phyloP scores from a whole-genome alignment of 129 eudicot genomes.

The Pittosporum tobira region DNA sequence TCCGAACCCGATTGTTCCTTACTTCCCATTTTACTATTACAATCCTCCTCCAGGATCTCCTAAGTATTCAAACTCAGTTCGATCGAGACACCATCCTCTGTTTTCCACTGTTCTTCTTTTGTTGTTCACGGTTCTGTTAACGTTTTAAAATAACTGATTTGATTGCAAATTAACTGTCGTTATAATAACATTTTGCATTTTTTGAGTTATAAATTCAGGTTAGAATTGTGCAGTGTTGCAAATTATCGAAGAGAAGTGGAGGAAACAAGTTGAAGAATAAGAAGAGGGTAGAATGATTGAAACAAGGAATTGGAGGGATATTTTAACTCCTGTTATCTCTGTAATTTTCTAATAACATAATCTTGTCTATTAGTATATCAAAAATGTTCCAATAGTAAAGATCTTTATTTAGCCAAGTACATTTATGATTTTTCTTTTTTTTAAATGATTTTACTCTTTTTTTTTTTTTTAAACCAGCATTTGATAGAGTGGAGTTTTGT shows the following conservation, averaged over 20 bases:
- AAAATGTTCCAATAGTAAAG: no score
- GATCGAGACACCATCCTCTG: constrained; percentile 1
- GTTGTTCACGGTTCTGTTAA: constrained; percentile 4
- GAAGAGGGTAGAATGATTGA: not conserved
- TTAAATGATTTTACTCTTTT: no score
- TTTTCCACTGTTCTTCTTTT: constrained; percentile 1
- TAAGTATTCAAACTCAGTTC: constrained; percentile 14
- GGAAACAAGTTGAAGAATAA: no score
- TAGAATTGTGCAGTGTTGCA: not conserved
- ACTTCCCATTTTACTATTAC: constrained; percentile 55
- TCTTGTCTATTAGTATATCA: no score
- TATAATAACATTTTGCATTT: not conserved
- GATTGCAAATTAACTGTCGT: not conserved
- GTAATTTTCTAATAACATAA: no score
- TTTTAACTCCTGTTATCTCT: no score
- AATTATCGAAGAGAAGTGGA: not conserved
- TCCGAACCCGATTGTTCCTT: constrained; percentile 64
- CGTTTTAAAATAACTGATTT: not conserved
- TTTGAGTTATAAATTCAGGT: not conserved
- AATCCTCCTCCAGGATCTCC: constrained; percentile 39
- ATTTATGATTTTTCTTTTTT: no score
- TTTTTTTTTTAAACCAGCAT: no score
- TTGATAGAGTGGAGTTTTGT: no score
- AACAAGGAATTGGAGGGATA: not conserved
- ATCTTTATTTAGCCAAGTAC: no score